Evolutionary conservation across 2,329 filamentous ascomycete genomes (phyloP).

Genomic region (Trichoderma koningiopsis): DNA sequence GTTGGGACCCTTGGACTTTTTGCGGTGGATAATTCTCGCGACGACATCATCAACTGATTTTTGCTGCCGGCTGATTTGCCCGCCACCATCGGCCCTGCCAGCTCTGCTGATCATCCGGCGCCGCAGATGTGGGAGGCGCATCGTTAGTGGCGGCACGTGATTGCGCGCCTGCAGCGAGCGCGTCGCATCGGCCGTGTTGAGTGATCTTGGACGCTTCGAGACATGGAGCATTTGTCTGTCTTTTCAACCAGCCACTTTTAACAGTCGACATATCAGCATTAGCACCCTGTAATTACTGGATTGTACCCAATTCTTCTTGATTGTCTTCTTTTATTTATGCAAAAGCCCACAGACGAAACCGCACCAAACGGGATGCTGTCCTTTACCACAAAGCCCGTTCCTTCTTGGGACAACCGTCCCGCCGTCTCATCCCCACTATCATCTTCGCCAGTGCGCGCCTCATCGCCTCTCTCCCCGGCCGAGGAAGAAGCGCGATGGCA

Average conservation of each 20-base stretch:
- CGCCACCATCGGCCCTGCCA: slow-evolving; percentile 10
- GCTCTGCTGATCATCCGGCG: slow-evolving; percentile 3
- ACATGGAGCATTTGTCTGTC: neutral
- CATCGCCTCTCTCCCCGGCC: slow-evolving; percentile 49
- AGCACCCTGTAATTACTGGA: neutral
- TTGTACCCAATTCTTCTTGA: neutral
- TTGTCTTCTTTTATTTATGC: slow-evolving; percentile 32
- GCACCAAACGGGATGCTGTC: slow-evolving; percentile 44
- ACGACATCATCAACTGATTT: slow-evolving; percentile 27
- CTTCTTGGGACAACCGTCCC: slow-evolving; percentile 51
- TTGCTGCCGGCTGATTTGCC: slow-evolving; percentile 25
- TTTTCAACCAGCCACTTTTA: neutral
- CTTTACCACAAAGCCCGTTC: slow-evolving; percentile 47
- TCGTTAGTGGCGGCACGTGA: slow-evolving; percentile 17
- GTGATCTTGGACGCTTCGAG: neutral
- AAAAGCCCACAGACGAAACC: slow-evolving; percentile 38
- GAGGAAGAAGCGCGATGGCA: slow-evolving; percentile 44
- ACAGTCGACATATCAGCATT: no score
- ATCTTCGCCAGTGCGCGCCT: slow-evolving; percentile 59
- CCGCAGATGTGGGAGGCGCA: slow-evolving; percentile 8
- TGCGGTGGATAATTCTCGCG: slow-evolving; percentile 24
- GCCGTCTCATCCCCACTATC: slow-evolving; percentile 58
- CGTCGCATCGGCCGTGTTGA: slow-evolving; percentile 23
- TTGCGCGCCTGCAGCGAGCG: slow-evolving; percentile 20
- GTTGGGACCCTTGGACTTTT: slow-evolving; percentile 21